Evolutionary conservation across 2,329 filamentous ascomycete genomes (phyloP).

Genomic region (Didymella exigua): DNA sequence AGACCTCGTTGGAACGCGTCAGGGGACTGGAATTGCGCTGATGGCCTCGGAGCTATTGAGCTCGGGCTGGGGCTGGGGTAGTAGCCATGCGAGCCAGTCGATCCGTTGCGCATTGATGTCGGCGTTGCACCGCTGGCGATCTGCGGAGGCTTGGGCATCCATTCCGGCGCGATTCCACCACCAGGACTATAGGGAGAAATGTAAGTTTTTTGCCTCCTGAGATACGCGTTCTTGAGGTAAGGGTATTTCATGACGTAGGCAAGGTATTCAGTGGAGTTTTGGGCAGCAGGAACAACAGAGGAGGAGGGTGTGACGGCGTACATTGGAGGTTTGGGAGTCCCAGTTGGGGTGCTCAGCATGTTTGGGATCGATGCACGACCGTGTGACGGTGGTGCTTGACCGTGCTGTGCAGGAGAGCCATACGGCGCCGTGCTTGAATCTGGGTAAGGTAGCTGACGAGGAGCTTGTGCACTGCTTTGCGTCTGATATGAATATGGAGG

Average conservation of each 20-base stretch:
- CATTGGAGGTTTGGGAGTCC: conserved; percentile 46
- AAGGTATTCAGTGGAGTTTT: conserved; percentile 48
- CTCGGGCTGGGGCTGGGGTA: conserved; percentile 10
- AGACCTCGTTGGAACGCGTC: conserved; percentile 54
- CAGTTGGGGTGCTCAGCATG: conserved; percentile 37
- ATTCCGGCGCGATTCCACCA: conserved; percentile 50
- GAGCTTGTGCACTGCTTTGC: conserved; percentile 16
- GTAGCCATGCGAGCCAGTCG: conserved; percentile 9
- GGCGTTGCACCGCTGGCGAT: conserved; percentile 11
- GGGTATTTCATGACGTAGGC: conserved; percentile 53
- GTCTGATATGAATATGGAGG: conserved; percentile 36
- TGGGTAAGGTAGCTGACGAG: conserved; percentile 27
- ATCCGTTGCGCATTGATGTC: conserved; percentile 6
- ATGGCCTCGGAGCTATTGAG: conserved; percentile 29
- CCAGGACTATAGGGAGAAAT: conserved; percentile 54
- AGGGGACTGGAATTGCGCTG: conserved; percentile 51
- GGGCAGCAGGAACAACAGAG: conserved; percentile 46
- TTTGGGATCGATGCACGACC: conserved; percentile 41
- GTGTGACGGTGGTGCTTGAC: conserved; percentile 25
- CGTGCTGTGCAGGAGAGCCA: conserved; percentile 22
- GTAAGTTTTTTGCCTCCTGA: conserved; percentile 53
- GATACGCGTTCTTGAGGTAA: conserved; percentile 53
- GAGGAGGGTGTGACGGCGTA: conserved; percentile 45
- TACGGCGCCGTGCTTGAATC: conserved; percentile 22
- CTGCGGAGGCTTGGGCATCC: conserved; percentile 40